Conservation (phyloP, 345 rosid species). For the Mercurialis annua region DNA sequence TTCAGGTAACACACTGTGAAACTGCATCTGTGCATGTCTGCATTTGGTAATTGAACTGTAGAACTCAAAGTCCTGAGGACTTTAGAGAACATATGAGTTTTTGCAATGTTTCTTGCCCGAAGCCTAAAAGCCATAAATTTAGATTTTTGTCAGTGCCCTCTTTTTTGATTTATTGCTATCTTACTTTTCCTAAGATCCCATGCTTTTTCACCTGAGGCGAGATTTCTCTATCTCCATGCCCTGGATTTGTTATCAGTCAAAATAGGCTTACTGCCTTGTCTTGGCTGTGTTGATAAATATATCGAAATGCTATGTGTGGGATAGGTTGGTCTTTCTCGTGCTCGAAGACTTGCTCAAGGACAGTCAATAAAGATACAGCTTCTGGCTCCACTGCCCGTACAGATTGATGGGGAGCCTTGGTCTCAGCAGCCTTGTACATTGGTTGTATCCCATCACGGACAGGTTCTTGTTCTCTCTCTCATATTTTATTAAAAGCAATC, state of each 20-base stretch:
- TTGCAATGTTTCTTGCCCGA: background rate
- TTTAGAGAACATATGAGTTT: background rate
- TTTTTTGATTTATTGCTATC: background rate
- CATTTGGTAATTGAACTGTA: background rate
- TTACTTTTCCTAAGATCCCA: background rate
- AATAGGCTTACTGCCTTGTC: conserved; percentile 1
- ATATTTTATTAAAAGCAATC: background rate
- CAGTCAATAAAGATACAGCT: conserved; percentile 82
- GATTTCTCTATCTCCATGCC: background rate
- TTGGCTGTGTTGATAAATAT: background rate
- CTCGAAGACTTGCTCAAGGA: conserved; percentile 96
- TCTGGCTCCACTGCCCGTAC: conserved; percentile 76
- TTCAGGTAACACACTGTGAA: conserved; percentile 47
- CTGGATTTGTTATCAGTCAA: background rate
- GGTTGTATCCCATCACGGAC: conserved; percentile 83
- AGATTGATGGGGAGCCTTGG: conserved; percentile 99
- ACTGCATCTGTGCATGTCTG: background rate
- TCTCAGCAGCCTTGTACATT: conserved; percentile 76
- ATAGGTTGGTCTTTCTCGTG: conserved; percentile 93
- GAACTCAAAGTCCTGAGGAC: background rate
- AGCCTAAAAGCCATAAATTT: background rate
- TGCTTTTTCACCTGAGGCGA: conserved; percentile 1
- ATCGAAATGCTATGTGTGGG: conserved; percentile 18
- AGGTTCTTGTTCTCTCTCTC: conserved; percentile 50
- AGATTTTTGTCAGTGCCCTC: background rate